Evolutionary conservation across 1,284 basidiomycete genomes (phyloP), one percentile per base, ranked within the genome.

Genomic region (Vanrija pseudolonga): DNA sequence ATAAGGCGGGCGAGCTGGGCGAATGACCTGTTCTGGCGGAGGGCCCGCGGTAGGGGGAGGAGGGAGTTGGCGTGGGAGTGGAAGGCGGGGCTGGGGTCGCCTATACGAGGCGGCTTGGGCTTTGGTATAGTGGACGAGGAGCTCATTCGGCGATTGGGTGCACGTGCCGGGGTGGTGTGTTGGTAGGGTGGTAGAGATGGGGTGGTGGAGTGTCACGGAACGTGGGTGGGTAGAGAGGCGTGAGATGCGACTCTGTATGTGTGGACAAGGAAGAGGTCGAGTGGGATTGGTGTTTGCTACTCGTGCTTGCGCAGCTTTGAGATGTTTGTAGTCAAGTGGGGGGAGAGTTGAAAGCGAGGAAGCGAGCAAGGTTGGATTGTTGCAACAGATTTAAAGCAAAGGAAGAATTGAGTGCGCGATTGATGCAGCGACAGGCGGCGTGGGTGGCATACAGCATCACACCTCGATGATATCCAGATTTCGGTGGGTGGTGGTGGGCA

Each of bases 1-100:
- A 64, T 50, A 8, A 61, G 43, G 12, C 54, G 55, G 1, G 62
- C 59, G 12, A 64, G 50, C 12, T 53, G 48, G 12, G 54, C 59
- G 46, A 66, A 66, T 0, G 64, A 66, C 17, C 55, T 45, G 45
- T 61, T 66, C 15, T 56, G 45, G 24, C 61, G 49, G 12, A 60
- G 36, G 8, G 45, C n/a, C 1, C 41, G 38, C 14, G 56, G 56
- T 2, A 56, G 53, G 17, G 56, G 48, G 7, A 43, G 50, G n/a
- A 50, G 51, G 2, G 47, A 14, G 6, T 38, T 2, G 53, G 50
- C 6, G 57, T 45, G 23, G 19, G 42, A 6, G 53, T 39, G 22
- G 26, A 28, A 6, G 17, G 37, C 42, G 19, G 47, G 47, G 41
- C 12, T 32, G 18, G 19, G 28, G 24, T 11, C 18, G 40, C 40